These are phyloP conservation scores for Pyrenula aspistea DNA, from an alignment of 495 filamentous ascomycete genomes.

Conservation along the genomic window DNA sequence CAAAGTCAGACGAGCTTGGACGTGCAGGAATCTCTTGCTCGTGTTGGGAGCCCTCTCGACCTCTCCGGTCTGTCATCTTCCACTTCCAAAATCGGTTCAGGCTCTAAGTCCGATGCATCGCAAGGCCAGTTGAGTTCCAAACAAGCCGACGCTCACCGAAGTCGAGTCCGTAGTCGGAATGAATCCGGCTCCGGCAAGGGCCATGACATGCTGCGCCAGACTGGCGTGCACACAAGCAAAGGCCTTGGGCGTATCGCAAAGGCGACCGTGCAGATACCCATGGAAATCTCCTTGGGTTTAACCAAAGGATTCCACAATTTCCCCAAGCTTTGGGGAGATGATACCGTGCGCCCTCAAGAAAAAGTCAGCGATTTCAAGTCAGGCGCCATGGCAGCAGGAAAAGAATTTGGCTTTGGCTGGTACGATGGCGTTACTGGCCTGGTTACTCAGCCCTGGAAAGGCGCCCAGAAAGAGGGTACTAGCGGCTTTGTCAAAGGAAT, in stretches of 20 bases:
- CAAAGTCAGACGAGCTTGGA: not conserved
- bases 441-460: constrained; percentile 55
- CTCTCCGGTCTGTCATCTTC: too few relatives aligned
- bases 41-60: too few relatives aligned
- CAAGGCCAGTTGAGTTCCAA: too few relatives aligned
- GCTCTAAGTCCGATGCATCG: not conserved
- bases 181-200: too few relatives aligned
- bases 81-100: too few relatives aligned
- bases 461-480: constrained; percentile 55
- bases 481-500: constrained; percentile 61
- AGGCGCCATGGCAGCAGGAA: constrained; percentile 52
- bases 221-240: not conserved
- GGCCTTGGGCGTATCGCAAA: constrained; percentile 5
- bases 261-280: constrained; percentile 43
- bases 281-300: constrained; percentile 67
- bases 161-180: too few relatives aligned
- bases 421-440: constrained; percentile 64
- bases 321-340: constrained; percentile 67
- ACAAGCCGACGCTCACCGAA: too few relatives aligned
- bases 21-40: too few relatives aligned
- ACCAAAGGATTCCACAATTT: constrained; percentile 80
- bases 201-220: too few relatives aligned
- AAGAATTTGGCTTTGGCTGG: constrained; percentile 54
- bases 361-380: constrained; percentile 60
- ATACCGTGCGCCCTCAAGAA: constrained; percentile 53